These are phyloP conservation scores for Asterophora parasitica DNA, from an alignment of 768 basidiomycete genomes.

Conservation along the genomic window DNA sequence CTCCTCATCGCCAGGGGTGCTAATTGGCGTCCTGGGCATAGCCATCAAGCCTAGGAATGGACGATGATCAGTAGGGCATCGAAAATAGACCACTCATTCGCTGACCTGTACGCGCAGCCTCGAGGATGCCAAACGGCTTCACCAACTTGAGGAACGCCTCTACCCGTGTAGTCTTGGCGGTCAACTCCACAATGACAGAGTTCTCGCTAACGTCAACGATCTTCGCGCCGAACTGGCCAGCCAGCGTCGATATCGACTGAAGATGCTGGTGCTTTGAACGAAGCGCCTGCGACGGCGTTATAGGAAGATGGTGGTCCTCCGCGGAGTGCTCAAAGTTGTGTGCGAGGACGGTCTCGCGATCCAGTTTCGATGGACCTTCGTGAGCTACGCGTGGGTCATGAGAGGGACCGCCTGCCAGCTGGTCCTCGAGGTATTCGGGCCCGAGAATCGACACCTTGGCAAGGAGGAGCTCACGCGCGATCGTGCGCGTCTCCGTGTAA, in stretches of 20 bases:
- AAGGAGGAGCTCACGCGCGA: conserved; percentile 90
- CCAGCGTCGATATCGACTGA: conserved; percentile 79
- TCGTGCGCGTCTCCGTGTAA: conserved; percentile 89
- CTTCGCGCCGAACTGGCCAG: conserved; percentile 85
- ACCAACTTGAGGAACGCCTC: conserved; percentile 89
- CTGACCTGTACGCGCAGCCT: conserved; percentile 88
- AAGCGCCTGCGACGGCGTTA: conserved; percentile 82
- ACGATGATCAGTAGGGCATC: conserved; percentile 2
- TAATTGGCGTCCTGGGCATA: conserved; percentile 94
- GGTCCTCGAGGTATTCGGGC: conserved; percentile 93
- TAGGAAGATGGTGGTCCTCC: conserved; percentile 33
- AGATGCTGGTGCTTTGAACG: conserved; percentile 87
- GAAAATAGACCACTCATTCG: conserved; percentile 1
- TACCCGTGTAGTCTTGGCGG: conserved; percentile 87
- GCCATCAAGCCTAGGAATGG: conserved; percentile 79
- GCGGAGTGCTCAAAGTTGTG: conserved; percentile 70
- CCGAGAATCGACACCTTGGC: conserved; percentile 97
- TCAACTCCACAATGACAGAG: conserved; percentile 91
- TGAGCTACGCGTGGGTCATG: conserved; percentile 59
- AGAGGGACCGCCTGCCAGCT: conserved; percentile 79
- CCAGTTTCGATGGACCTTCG: conserved; percentile 45
- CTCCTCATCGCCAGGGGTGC: conserved; percentile 33
- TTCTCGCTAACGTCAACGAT: conserved; percentile 95
- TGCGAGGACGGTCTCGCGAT: conserved; percentile 68
- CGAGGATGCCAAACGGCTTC: conserved; percentile 93